Percentiles rank a stretch among this genome's conserved stretches.
phyloP scores from a whole-genome alignment of 768 basidiomycete species.

The Mycena pura region DNA sequence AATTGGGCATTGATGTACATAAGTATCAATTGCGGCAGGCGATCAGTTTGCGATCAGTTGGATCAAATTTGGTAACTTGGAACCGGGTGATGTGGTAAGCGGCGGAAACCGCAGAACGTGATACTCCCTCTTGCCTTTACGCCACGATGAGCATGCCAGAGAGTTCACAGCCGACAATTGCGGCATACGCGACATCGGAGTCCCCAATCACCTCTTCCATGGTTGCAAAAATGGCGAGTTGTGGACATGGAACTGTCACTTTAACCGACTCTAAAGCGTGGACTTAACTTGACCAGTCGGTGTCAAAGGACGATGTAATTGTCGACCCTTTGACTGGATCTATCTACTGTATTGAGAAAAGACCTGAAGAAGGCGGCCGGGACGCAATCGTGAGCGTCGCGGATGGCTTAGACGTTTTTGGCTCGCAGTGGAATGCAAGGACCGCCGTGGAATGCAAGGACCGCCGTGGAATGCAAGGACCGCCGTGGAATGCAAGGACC shows the following conservation, averaged over 20 bases:
- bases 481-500: too few relatives aligned
- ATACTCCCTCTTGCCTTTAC: too few relatives aligned
- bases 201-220: slow-evolving; percentile 41
- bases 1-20: too few relatives aligned
- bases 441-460: too few relatives aligned
- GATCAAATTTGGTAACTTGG: too few relatives aligned
- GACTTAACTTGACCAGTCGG: neutral
- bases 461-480: too few relatives aligned
- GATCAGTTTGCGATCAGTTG: too few relatives aligned
- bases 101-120: too few relatives aligned
- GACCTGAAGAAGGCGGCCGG: slow-evolving; percentile 35
- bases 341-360: slow-evolving; percentile 53
- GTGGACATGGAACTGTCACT: neutral
- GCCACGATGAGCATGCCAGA: too few relatives aligned
- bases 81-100: too few relatives aligned
- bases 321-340: slow-evolving; percentile 46
- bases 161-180: too few relatives aligned
- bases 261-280: neutral
- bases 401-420: slow-evolving; percentile 47
- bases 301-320: slow-evolving; percentile 37
- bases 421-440: slow-evolving; percentile 53
- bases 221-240: slow-evolving; percentile 36
- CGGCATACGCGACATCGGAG: slow-evolving; percentile 43
- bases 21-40: too few relatives aligned
- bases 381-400: slow-evolving; percentile 51